Percentiles rank a stretch among this genome's conserved stretches.
These are phyloP conservation scores for Exophiala aquamarina DNA, from an alignment of 2,329 filamentous ascomycete genomes.

Conservation along the genomic window DNA sequence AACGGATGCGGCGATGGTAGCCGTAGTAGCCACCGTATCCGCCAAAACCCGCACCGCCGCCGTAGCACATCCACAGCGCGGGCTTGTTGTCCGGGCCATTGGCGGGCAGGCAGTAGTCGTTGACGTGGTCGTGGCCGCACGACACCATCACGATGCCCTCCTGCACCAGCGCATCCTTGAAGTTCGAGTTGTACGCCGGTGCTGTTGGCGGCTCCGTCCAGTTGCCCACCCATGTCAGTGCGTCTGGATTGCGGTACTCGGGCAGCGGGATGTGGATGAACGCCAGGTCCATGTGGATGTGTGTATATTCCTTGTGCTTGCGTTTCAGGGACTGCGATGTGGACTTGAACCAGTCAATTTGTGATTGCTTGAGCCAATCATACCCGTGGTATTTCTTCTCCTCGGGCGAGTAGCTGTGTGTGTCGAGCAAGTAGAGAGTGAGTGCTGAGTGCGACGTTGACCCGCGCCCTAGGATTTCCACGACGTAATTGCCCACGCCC, in stretches of 20 bases:
- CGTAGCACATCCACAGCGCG: constrained; percentile 97
- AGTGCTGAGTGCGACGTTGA: constrained; percentile 82
- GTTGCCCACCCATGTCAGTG: constrained; percentile 62
- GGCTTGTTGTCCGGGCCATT: constrained; percentile 54
- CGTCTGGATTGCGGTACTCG: constrained; percentile 69
- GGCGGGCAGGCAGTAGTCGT: constrained; percentile 86
- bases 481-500: constrained; percentile 90
- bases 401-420: constrained; percentile 87
- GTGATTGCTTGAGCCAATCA: constrained; percentile 92
- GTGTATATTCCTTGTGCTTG: constrained; percentile 79
- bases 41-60: constrained; percentile 85
- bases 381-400: constrained; percentile 88
- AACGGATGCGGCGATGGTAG: constrained; percentile 77
- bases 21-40: constrained; percentile 91
- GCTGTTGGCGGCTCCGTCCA: constrained; percentile 86
- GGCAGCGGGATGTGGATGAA: constrained; percentile 97
- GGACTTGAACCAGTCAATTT: constrained; percentile 90
- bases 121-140: constrained; percentile 94
- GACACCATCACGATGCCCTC: constrained; percentile 84
- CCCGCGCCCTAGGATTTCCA: constrained; percentile 83
- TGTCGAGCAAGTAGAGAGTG: constrained; percentile 92
- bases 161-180: constrained; percentile 83
- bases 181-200: constrained; percentile 86
- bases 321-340: constrained; percentile 73
- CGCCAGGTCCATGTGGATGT: constrained; percentile 90